Evolutionary conservation across 169 alveolate genomes (phyloP), one percentile per base, ranked within the genome.

Genomic region (Perkinsus olseni): DNA sequence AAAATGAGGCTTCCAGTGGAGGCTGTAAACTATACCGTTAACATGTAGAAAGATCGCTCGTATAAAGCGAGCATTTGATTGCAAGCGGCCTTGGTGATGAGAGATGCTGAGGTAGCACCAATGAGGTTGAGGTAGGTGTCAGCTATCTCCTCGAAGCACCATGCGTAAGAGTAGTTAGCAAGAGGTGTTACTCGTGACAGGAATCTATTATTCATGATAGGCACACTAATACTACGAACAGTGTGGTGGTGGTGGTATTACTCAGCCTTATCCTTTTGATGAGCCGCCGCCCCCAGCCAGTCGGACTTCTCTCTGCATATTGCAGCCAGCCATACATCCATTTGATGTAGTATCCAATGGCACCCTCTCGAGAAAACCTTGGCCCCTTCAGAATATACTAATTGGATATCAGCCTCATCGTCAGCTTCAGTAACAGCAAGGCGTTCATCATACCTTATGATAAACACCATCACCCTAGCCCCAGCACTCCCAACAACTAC

Each of bases 91-190:
- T 62, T 62, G 17, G 82, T 62, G 28, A 62, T 62, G 34, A 21
- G 82, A 21, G 82, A 62, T 62, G 82, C 1, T 24, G 82, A 62
- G 28, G 82, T 21, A 21, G 82, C 34, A 28, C 31, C 82, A 21
- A 62, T 62, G 8, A 62, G 31, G 34, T 28, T 62, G 1, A 21
- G 82, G 17, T 62, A 62, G 28, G 82, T 62, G 17, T 95, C 97
- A 0, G 96, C 97, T 92, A 95, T 94, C 48, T 95, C 97, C 91
- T 96, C 97, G 91, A 94, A 93, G 31, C 93, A 92, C 97, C 97
- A 96, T 17, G 97, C 97, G 20, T 95, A 40, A 13, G 97, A 92
- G 38, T 96, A 96, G 10, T 96, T 94, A 38, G 96, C 94, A 1
- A 93, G 94, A 17, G 97, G 97, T 62, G 94, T 74, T 91, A 94